Evolutionary conservation across 1,139 yeast species (phyloP), one percentile per base, ranked within the genome.

Genomic region (Pichia sp.): DNA sequence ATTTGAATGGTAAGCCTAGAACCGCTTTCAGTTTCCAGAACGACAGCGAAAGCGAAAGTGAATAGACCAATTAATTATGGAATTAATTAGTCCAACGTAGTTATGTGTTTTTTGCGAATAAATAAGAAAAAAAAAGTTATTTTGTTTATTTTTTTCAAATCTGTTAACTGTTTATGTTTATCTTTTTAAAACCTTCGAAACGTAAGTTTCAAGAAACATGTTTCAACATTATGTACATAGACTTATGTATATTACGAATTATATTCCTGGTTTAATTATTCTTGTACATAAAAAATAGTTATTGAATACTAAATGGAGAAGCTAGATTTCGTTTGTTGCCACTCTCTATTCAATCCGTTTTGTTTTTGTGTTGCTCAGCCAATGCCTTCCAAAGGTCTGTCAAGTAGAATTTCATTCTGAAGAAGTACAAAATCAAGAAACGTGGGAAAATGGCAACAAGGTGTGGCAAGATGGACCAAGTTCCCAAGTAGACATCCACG

Each of bases 401-500:
- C 59, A 86, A 69, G 53, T 75, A 75, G 67, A 86, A 86, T 65
- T 76, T 78, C 36, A 72, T 67, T 46, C 74, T 66, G 24, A 85
- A 69, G 1, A 69, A 67, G 53, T 57, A 66, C 59, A 83, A 84
- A 12, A 81, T 63, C 6, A 85, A 34, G 63, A 74, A 75, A 54
- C 81, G 72, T 6, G 90, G 90, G 12, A 74, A 60, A 63, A 73
- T 71, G 52, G 64, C 60, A 58, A 70, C 61, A 38, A 73, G 57
- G 46, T 64, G 60, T 43, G 76, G 71, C 57, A 83, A 69, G 14
- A 74, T 60, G 6, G 84, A 78, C 70, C 73, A 71, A 1, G 74
- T 64, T 7, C 93, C 95, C 55, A 87, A 73, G 68, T 84, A 85
- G 33, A 71, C 73, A 57, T 76, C 78, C 36, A 81, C 71, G 2